Percentiles rank a stretch among this genome's conserved stretches.
These are phyloP conservation scores for Arachnopeziza araneosa DNA, from an alignment of 2,329 filamentous ascomycete species.

Conservation along the genomic window DNA sequence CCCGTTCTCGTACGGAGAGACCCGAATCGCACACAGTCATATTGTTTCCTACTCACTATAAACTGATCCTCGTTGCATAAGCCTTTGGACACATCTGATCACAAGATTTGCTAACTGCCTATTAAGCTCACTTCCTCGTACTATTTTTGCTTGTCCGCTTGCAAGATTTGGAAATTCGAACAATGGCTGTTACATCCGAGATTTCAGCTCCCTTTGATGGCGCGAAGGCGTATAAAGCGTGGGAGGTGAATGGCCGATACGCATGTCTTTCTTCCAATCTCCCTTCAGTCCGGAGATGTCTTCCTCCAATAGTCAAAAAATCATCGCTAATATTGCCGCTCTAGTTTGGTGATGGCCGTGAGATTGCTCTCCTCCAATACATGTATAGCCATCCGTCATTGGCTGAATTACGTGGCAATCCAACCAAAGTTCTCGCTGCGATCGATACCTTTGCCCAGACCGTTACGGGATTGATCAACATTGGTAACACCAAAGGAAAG, in stretches of 20 bases:
- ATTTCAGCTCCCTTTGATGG: not conserved
- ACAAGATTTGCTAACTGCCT: not conserved
- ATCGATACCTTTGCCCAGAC: constrained; percentile 66
- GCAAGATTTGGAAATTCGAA: not conserved
- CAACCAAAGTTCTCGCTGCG: constrained; percentile 57
- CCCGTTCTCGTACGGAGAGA: not conserved
- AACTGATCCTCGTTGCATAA: not conserved
- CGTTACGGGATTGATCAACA: constrained; percentile 72
- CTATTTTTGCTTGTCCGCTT: not conserved
- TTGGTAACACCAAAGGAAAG: constrained; percentile 68
- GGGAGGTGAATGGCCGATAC: not conserved
- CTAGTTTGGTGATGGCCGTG: constrained; percentile 64
- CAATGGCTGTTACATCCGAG: not conserved
- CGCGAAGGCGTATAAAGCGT: not conserved
- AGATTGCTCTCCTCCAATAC: constrained; percentile 67
- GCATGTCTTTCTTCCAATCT: not conserved
- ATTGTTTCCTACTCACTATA: not conserved
- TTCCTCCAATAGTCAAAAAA: not conserved
- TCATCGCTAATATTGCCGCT: not conserved
- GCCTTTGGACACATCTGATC: not conserved
- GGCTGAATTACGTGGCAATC: constrained; percentile 51
- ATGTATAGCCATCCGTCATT: constrained; percentile 53
- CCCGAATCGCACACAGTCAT: not conserved
- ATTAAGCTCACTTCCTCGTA: not conserved
- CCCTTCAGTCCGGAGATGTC: not conserved